A percentile compares a stretch with the other conserved stretches of the same genome.
Conservation (phyloP, 179 eudicot genomes). For the Spergularia azorica region DNA sequence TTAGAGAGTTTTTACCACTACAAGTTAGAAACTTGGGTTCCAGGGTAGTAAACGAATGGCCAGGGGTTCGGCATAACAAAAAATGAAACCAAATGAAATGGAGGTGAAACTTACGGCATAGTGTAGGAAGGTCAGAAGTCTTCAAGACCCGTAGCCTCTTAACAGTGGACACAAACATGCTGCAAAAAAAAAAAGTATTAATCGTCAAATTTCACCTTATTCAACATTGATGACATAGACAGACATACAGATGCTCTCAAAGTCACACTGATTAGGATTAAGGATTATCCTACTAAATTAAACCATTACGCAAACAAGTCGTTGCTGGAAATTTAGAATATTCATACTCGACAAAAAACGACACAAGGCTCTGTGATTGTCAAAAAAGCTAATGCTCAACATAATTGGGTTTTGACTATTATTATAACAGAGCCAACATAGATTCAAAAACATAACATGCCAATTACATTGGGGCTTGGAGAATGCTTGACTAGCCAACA, state of each 20-base stretch:
- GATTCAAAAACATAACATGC: constrained; percentile 27
- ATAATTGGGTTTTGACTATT: background rate
- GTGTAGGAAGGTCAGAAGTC: constrained; percentile 68
- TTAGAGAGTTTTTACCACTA: background rate
- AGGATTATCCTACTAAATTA: constrained; percentile 14
- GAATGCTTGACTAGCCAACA: constrained; percentile 30
- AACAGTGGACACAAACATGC: constrained; percentile 89
- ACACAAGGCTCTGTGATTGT: constrained; percentile 12
- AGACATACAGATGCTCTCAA: constrained; percentile 8
- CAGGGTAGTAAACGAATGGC: background rate
- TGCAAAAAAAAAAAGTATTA: constrained; percentile 28
- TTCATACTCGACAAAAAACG: constrained; percentile 13
- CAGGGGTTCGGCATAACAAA: background rate
- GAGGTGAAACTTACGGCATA: constrained; percentile 53
- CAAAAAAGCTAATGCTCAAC: constrained; percentile 16
- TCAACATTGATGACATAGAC: constrained; percentile 32
- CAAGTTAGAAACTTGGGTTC: no score
- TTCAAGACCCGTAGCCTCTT: constrained; percentile 91
- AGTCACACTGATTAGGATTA: constrained; percentile 15
- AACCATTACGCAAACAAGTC: constrained; percentile 17
- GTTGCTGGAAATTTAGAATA: constrained; percentile 21
- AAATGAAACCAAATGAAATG: background rate
- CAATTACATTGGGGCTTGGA: constrained; percentile 28
- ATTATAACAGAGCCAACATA: constrained; percentile 24
- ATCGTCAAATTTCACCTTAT: constrained; percentile 20